A percentile compares a stretch with the other conserved stretches of the same genome.
These are phyloP conservation scores for Climacium dendroides DNA, from an alignment of 225 moss, liverwort and hornwort species.

Conservation along the genomic window DNA sequence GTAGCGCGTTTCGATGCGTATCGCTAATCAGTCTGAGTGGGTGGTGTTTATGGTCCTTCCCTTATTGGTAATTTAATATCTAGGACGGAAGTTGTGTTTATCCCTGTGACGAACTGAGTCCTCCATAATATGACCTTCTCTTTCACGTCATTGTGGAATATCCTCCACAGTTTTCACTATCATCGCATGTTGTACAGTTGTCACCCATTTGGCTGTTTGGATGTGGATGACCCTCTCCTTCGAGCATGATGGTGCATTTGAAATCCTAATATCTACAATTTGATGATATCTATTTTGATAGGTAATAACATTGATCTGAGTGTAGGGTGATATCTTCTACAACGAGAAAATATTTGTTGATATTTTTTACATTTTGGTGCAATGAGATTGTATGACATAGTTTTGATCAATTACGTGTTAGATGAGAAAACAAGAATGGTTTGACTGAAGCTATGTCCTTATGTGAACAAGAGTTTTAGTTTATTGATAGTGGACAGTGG, in stretches of 20 bases:
- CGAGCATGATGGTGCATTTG: not conserved
- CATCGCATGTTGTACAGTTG: not conserved
- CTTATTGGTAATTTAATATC: not conserved
- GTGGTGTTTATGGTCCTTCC: not conserved
- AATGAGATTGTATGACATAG: not conserved
- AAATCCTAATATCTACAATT: not conserved
- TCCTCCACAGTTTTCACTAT: not conserved
- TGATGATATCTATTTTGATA: not conserved
- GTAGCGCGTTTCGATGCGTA: not conserved
- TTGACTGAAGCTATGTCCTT: no score
- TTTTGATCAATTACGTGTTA: not conserved
- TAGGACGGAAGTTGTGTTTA: not conserved
- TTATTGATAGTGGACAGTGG: no score
- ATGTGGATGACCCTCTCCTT: not conserved
- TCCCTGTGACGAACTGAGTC: no score
- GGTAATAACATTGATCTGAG: not conserved
- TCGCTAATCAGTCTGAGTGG: not conserved
- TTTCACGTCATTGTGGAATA: not conserved
- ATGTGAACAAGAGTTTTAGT: no score
- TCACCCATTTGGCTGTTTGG: not conserved
- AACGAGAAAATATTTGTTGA: not conserved
- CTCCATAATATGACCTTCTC: not conserved
- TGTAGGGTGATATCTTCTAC: not conserved
- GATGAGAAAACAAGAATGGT: no score
- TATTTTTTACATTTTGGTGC: not conserved